A percentile compares a stretch with the other conserved stretches of the same genome.
Conservation (phyloP, 495 filamentous ascomycete genomes). For the Podospora sp. region DNA sequence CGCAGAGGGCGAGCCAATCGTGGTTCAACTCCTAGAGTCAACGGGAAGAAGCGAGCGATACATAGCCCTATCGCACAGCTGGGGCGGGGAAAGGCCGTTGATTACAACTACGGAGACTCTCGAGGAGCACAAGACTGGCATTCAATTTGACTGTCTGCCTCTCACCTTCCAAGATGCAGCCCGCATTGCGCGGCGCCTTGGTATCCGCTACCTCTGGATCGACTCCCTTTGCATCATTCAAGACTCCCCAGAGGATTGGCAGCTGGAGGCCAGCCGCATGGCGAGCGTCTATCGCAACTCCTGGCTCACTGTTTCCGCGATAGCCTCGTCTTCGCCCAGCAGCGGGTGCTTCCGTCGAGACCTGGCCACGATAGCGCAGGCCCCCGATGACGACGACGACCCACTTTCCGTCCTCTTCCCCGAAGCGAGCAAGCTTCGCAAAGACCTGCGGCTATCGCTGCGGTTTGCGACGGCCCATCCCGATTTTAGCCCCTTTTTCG, state of each 20-base stretch:
- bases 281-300: slow-evolving; percentile 25
- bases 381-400: neutral
- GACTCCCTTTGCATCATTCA: slow-evolving; percentile 29
- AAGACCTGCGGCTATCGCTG: slow-evolving; percentile 1
- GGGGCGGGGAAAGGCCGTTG: slow-evolving; percentile 17
- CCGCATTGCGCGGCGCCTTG: slow-evolving; percentile 16
- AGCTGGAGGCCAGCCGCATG: slow-evolving; percentile 19
- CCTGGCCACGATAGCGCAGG: neutral
- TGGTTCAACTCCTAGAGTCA: neutral
- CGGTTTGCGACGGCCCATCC: neutral
- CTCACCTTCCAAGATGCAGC: slow-evolving; percentile 40
- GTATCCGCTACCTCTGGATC: slow-evolving; percentile 32
- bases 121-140: slow-evolving; percentile 7
- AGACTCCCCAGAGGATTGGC: slow-evolving; percentile 17
- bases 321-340: slow-evolving; percentile 2
- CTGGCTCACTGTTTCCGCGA: slow-evolving; percentile 28
- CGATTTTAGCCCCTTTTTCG: neutral
- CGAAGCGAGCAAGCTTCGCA: neutral
- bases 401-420: slow-evolving; percentile 3
- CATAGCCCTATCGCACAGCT: slow-evolving; percentile 25
- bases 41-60: slow-evolving; percentile 1
- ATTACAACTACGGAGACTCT: slow-evolving; percentile 15
- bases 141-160: slow-evolving; percentile 18
- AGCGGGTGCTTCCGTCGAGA: slow-evolving; percentile 1
- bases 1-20: neutral